Base-by-base conservation (phyloP, 345 rosid species). In the Populus tremula region DNA sequence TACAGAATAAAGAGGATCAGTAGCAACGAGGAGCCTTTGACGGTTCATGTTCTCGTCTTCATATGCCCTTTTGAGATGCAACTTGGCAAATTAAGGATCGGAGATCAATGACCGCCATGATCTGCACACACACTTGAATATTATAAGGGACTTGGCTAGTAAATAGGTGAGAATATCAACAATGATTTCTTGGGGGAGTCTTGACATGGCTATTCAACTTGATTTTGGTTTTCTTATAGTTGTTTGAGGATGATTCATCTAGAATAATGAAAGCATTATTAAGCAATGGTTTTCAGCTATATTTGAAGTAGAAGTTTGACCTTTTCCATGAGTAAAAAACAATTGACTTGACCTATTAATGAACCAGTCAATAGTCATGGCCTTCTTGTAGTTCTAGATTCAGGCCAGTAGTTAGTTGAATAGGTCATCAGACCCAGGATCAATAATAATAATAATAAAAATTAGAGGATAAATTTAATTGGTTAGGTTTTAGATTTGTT, bases 1-100 rank as follows among this genome's bases (percentile, higher is more conserved):
- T 47, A 69, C 54, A 75, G 79, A 85, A 43, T 20, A 81, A 83
- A 67, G 85, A 72, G 14, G 86, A 35, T 50, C 70, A 73, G 85
- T 70, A 70, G 81, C 72, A 49, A 74, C 54, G 39, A 78, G 82
- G 75, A 77, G 79, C 72, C 73, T 83, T 14, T 41, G 75, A 71
- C 63, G 70, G 81, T 71, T 76, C 56, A 38, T 2, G 33, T 45
- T 65, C 70, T 5, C 71, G 72, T 25, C 31, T 12, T 62, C 50
- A 49, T 36, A 71, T 67, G 38, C 78, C 73, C 65, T 72, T 72
- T 23, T 54, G 53, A 83, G 86, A 25, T 87, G 86, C 66, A 70
- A 36, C 59, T 67, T 66, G 50, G n/a, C 39, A 3, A 76, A 67
- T 8, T 23, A 17, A 17, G 38, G 78, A 39, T 67, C 67, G 9